These are phyloP conservation scores for Hyaloscypha variabilis DNA, from an alignment of 495 filamentous ascomycete species.

Conservation along the genomic window DNA sequence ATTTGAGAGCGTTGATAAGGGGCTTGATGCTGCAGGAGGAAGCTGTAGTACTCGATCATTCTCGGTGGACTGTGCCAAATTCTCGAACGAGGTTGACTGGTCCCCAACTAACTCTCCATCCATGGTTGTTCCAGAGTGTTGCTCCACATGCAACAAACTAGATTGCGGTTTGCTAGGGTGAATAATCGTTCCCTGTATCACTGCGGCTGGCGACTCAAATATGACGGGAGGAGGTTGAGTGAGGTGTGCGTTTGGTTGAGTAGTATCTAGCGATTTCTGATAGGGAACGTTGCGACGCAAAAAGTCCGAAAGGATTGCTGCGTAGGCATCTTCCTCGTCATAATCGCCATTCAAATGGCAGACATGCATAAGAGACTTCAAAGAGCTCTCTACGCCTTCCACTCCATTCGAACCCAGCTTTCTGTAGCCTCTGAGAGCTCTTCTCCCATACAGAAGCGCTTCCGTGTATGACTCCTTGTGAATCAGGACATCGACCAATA, in stretches of 20 bases:
- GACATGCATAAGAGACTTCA: slow-evolving; percentile 6
- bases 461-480: slow-evolving; percentile 13
- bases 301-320: slow-evolving; percentile 20
- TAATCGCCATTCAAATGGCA: slow-evolving; percentile 14
- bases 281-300: background rate
- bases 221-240: too few species aligned
- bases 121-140: too few species aligned
- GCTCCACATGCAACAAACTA: too few species aligned
- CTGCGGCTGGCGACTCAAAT: too few species aligned
- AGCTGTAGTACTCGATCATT: too few species aligned
- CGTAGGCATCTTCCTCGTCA: slow-evolving; percentile 23
- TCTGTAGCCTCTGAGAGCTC: slow-evolving; percentile 22
- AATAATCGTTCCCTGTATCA: too few species aligned
- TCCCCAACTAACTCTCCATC: too few species aligned
- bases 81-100: too few species aligned
- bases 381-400: slow-evolving; percentile 5
- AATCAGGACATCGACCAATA: slow-evolving; percentile 18
- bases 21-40: too few species aligned
- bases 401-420: slow-evolving; percentile 4
- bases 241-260: background rate
- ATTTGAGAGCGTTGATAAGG: too few species aligned
- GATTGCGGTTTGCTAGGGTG: too few species aligned
- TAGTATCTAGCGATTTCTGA: background rate
- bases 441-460: slow-evolving; percentile 20
- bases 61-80: too few species aligned